These are phyloP conservation scores for Babjeviella inositovora DNA, from an alignment of 805 yeast species.

Conservation along the genomic window DNA sequence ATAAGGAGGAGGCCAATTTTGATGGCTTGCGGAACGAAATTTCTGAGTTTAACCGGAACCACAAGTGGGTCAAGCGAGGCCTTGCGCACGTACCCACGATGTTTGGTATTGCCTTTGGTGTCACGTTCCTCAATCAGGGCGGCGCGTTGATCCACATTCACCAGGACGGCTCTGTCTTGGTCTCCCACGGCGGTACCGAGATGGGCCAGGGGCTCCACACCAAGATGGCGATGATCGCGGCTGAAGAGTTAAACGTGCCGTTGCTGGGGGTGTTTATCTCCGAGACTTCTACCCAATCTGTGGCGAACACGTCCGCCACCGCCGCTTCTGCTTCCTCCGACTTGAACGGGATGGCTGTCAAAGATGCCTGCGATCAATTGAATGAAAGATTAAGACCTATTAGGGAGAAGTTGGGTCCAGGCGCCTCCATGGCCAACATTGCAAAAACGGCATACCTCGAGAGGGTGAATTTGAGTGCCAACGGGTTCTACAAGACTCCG, in stretches of 20 bases:
- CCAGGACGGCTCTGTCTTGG: conserved; percentile 25
- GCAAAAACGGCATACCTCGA: conserved; percentile 24
- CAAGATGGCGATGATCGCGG: conserved; percentile 30
- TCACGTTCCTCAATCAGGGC: conserved; percentile 24
- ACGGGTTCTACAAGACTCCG: conserved; percentile 32
- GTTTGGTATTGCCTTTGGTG: conserved; percentile 32
- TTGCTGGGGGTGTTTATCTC: conserved; percentile 21
- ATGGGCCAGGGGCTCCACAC: conserved; percentile 33
- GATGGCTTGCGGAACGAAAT: conserved; percentile 15
- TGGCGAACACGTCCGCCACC: conserved; percentile 29
- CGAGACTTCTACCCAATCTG: conserved; percentile 28
- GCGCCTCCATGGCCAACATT: conserved; percentile 20
- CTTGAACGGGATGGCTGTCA: conserved; percentile 31
- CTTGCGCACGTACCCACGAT: conserved; percentile 26
- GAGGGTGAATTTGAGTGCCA: conserved; percentile 26
- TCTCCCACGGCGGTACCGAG: conserved; percentile 32
- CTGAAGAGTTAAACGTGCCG: conserved; percentile 21
- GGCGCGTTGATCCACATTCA: conserved; percentile 27
- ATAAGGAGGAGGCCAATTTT: conserved; percentile 15
- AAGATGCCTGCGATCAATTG: conserved; percentile 25
- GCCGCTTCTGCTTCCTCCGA: conserved; percentile 34
- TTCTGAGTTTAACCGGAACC: conserved; percentile 17
- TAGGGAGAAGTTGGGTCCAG: conserved; percentile 13
- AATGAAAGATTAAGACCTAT: conserved; percentile 21
- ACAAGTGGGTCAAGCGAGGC: conserved; percentile 29